Base-by-base conservation (phyloP, 352 stramenopile genomes). In the Globisporangium lucens region DNA sequence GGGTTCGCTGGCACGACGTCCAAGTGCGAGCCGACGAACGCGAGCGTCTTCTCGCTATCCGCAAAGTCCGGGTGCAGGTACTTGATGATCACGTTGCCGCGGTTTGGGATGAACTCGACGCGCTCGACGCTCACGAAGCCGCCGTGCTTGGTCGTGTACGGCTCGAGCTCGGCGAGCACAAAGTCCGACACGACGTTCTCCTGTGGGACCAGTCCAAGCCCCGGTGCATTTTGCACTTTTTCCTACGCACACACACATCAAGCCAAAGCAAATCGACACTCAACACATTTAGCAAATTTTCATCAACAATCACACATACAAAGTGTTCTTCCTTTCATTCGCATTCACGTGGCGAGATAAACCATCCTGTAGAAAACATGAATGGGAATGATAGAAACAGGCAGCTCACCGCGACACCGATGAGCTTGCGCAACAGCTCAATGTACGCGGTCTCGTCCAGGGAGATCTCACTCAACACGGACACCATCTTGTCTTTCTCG, bases 1-100 rank as follows among this genome's bases (percentile, higher is more conserved):
- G 92, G 91, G 72, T 97, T 97, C n/a, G 93, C 93, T 6, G 93
- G 92, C 46, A 98, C 93, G 27, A 98, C 93, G 69, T 98, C 93
- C 80, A 98, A 79, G 75, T 98, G 93, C 57, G 84, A 87, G 3
- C 91, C 92, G 4, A 98, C 86, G 41, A 98, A 91, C 27, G 87
- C 89, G 41, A 97, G 67, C 30, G 90, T 97, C 67, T 91, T 87
- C 67, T 87, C 76, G 10, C 69, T 71, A n/a, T 38, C 33, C 2
- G 61, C 69, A 20, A 77, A 74, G 36, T 86, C 78, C 13, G 77
- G 61, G 27, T 85, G 77, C 29, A 62, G 41, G 61, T 97, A 98
- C 70, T 90, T 96, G 66, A 98, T 89, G 73, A 98, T 97, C 56
- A 98, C 76, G 61, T 98, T 97, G 65, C 92, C 91, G 51, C 93